Percentiles rank a stretch among this genome's conserved stretches.
These are phyloP conservation scores for Collybiopsis luxurians DNA, from an alignment of 768 basidiomycete species.

Conservation along the genomic window DNA sequence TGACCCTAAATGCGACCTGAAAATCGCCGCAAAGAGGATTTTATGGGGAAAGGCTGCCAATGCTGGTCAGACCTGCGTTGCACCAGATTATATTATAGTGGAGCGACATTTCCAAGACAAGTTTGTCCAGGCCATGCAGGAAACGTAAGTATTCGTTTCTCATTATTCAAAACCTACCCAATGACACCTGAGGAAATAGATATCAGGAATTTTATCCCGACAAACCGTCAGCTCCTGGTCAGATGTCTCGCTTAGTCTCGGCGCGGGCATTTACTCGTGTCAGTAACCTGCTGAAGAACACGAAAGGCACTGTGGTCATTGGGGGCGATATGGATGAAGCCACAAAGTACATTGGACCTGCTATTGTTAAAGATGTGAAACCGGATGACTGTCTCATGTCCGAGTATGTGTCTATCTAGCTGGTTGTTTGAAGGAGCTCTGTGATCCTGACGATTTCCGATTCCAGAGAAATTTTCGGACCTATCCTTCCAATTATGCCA, in stretches of 20 bases:
- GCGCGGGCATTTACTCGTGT: conserved; percentile 54
- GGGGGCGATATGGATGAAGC: conserved; percentile 44
- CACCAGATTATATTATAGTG: conserved; percentile 44
- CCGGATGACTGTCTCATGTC: conserved; percentile 58
- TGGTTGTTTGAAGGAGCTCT: not conserved
- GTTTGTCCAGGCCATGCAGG: conserved; percentile 11
- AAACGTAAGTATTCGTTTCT: conserved; percentile 1
- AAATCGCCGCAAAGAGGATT: conserved; percentile 59
- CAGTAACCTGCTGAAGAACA: conserved; percentile 45
- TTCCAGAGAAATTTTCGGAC: conserved; percentile 70
- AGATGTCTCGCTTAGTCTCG: conserved; percentile 52
- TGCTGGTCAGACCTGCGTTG: conserved; percentile 69
- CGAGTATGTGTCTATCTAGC: conserved; percentile 37
- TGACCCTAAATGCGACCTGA: conserved; percentile 40
- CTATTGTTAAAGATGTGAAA: conserved; percentile 53
- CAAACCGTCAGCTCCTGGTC: conserved; percentile 40
- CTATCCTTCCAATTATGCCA: conserved; percentile 60
- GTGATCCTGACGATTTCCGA: not conserved
- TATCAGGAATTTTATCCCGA: conserved; percentile 52
- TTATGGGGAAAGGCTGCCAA: conserved; percentile 67
- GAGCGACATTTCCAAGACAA: conserved; percentile 13
- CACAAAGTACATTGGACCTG: conserved; percentile 53
- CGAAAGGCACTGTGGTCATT: conserved; percentile 53
- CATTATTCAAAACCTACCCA: conserved; percentile 36
- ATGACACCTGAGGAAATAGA: conserved; percentile 46